Conservation (phyloP, 495 filamentous ascomycete genomes). For the Aspergillus hancockii region DNA sequence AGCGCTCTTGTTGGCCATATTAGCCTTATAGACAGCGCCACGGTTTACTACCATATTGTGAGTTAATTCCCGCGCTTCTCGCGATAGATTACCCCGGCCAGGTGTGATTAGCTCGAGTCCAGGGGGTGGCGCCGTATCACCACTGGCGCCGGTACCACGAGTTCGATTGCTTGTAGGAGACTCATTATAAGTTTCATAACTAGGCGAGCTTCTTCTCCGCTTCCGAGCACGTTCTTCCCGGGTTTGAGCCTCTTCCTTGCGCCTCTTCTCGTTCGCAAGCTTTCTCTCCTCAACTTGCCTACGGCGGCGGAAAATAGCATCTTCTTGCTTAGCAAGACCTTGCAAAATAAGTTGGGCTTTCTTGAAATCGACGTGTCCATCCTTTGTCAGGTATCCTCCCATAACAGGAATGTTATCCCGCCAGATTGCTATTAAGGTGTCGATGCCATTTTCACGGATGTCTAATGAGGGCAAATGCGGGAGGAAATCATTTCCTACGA, state of each 20-base stretch:
- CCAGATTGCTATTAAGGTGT: slow-evolving; percentile 94
- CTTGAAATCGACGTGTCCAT: slow-evolving; percentile 86
- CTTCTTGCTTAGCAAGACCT: slow-evolving; percentile 91
- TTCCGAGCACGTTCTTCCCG: slow-evolving; percentile 49
- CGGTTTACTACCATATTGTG: slow-evolving; percentile 88
- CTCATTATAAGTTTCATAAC: slow-evolving; percentile 38
- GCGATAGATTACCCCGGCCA: slow-evolving; percentile 55
- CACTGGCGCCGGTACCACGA: slow-evolving; percentile 26
- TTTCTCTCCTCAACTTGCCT: slow-evolving; percentile 79
- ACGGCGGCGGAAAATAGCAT: slow-evolving; percentile 86
- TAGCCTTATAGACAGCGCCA: slow-evolving; percentile 70
- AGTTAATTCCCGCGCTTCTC: slow-evolving; percentile 65
- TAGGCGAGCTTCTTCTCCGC: slow-evolving; percentile 47
- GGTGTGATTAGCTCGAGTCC: slow-evolving; percentile 62
- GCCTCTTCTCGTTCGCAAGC: slow-evolving; percentile 73
- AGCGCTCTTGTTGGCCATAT: slow-evolving; percentile 90
- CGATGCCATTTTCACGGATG: slow-evolving; percentile 95
- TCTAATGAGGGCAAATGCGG: slow-evolving; percentile 95
- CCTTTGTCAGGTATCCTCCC: slow-evolving; percentile 93
- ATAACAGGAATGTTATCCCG: slow-evolving; percentile 86
- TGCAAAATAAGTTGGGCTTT: slow-evolving; percentile 85
- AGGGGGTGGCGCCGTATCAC: slow-evolving; percentile 35
- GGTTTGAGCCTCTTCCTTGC: slow-evolving; percentile 66
- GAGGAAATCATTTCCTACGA: slow-evolving; percentile 98
- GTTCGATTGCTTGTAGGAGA: slow-evolving; percentile 27